phyloP scores from a whole-genome alignment of 2,329 filamentous ascomycete species.

The Neoascochyta sp. region DNA sequence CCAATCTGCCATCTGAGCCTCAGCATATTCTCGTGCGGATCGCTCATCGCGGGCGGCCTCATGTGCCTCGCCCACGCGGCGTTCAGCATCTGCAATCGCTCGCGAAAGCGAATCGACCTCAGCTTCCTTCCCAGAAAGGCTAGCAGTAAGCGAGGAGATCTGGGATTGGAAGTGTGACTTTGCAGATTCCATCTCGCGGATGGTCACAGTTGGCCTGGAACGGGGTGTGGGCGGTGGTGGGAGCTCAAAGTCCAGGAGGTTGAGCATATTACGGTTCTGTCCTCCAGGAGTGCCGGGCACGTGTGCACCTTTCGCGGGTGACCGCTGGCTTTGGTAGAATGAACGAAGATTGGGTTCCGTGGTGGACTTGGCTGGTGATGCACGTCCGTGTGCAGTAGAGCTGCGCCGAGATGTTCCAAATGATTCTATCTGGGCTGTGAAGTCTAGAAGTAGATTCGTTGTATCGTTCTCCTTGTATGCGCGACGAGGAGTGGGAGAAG shows the following conservation, averaged over 20 bases:
- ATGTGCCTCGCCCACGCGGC: constrained; percentile 80
- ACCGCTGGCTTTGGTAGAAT: constrained; percentile 33
- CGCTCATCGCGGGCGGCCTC: constrained; percentile 79
- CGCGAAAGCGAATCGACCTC: constrained; percentile 84
- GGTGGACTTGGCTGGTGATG: constrained; percentile 52
- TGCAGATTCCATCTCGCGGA: constrained; percentile 85
- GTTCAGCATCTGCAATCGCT: constrained; percentile 85
- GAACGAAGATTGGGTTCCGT: constrained; percentile 50
- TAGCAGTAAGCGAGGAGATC: constrained; percentile 90
- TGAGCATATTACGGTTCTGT: constrained; percentile 32
- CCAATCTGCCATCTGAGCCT: constrained; percentile 75
- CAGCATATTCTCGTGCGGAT: constrained; percentile 64
- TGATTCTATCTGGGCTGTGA: constrained; percentile 71
- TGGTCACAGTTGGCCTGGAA: constrained; percentile 84
- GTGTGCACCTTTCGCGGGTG: constrained; percentile 27
- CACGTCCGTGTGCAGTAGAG: constrained; percentile 37
- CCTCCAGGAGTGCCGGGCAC: constrained; percentile 30
- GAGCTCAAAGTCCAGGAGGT: constrained; percentile 77
- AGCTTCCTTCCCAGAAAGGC: constrained; percentile 86
- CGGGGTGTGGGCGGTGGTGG: constrained; percentile 90
- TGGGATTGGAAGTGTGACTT: constrained; percentile 90
- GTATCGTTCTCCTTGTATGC: constrained; percentile 55
- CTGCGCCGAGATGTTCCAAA: constrained; percentile 43
- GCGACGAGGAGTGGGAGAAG: constrained; percentile 53
- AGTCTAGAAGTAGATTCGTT: constrained; percentile 79